A percentile compares a stretch with the other conserved stretches of the same genome.
phyloP scores from a whole-genome alignment of 768 basidiomycete species.

The Boletellus emodensis region DNA sequence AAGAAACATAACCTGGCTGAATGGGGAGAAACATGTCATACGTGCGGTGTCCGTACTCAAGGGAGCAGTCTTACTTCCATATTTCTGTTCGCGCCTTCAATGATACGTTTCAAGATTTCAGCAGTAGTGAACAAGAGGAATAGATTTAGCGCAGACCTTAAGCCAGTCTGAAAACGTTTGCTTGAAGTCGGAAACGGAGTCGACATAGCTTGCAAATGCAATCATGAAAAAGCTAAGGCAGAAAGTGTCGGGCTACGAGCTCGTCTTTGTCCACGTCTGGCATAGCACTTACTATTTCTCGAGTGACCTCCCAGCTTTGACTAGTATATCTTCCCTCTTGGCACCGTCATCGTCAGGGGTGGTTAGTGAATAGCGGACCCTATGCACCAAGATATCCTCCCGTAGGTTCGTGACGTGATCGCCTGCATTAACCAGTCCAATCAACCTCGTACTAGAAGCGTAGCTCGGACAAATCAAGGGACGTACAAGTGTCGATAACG shows the following conservation, averaged over 20 bases:
- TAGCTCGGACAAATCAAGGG: not conserved
- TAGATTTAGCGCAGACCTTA: slow-evolving; percentile 43
- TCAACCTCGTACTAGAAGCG: slow-evolving; percentile 1
- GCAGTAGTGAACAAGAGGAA: not conserved
- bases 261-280: not conserved
- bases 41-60: not conserved
- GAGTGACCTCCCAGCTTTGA: slow-evolving; percentile 67
- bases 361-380: slow-evolving; percentile 82
- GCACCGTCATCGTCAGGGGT: slow-evolving; percentile 64
- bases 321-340: slow-evolving; percentile 47
- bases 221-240: slow-evolving; percentile 82
- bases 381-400: slow-evolving; percentile 80
- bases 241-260: not conserved
- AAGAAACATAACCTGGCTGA: slow-evolving; percentile 81
- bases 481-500: slow-evolving; percentile 71
- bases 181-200: slow-evolving; percentile 57
- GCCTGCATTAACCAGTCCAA: slow-evolving; percentile 40
- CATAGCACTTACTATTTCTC: slow-evolving; percentile 82
- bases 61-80: slow-evolving; percentile 65
- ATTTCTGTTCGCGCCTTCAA: slow-evolving; percentile 77
- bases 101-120: not conserved
- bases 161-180: slow-evolving; percentile 86
- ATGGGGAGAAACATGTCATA: not conserved
- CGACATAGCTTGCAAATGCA: slow-evolving; percentile 86
- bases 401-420: slow-evolving; percentile 91